phyloP scores from a whole-genome alignment of 2,329 filamentous ascomycete genomes.

The Juglanconis sp. region DNA sequence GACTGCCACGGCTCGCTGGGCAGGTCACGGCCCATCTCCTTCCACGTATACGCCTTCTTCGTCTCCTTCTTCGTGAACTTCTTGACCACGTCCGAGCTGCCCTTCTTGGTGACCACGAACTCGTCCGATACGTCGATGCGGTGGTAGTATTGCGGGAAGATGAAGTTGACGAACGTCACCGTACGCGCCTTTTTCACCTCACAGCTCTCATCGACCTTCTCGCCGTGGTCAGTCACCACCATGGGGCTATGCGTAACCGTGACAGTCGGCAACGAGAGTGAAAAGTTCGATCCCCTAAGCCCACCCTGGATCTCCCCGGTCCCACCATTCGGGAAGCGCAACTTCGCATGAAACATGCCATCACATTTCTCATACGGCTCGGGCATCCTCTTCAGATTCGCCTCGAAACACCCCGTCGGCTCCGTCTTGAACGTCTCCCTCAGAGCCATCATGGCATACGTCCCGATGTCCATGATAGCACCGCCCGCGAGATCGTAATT shows the following conservation, averaged over 20 bases:
- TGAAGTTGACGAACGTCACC: conserved; percentile 28
- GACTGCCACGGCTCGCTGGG: conserved; percentile 38
- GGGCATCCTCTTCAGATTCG: conserved; percentile 26
- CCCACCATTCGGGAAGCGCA: conserved; percentile 37
- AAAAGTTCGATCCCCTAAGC: conserved; percentile 22
- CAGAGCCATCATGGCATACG: conserved; percentile 37
- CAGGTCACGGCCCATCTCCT: conserved; percentile 28
- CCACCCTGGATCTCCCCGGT: conserved; percentile 31
- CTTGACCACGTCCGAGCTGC: conserved; percentile 20
- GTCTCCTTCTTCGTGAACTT: conserved; percentile 24
- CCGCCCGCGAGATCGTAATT: conserved; percentile 40
- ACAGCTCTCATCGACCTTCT: conserved; percentile 19
- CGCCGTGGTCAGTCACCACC: conserved; percentile 23
- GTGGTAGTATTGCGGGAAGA: conserved; percentile 29
- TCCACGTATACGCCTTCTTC: conserved; percentile 34
- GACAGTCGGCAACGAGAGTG: conserved; percentile 18
- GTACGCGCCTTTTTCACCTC: conserved; percentile 25
- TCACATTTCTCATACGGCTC: conserved; percentile 31
- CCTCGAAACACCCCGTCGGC: conserved; percentile 35
- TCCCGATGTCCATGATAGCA: conserved; percentile 38
- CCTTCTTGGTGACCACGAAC: conserved; percentile 27
- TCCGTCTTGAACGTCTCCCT: conserved; percentile 37
- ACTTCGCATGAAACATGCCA: conserved; percentile 31
- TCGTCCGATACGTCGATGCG: conserved; percentile 35
- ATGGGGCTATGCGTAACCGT: conserved; percentile 21